Percentiles rank a stretch among this genome's conserved stretches.
These are phyloP conservation scores for Penicillium crystallinum DNA, from an alignment of 495 filamentous ascomycete genomes.

Conservation along the genomic window DNA sequence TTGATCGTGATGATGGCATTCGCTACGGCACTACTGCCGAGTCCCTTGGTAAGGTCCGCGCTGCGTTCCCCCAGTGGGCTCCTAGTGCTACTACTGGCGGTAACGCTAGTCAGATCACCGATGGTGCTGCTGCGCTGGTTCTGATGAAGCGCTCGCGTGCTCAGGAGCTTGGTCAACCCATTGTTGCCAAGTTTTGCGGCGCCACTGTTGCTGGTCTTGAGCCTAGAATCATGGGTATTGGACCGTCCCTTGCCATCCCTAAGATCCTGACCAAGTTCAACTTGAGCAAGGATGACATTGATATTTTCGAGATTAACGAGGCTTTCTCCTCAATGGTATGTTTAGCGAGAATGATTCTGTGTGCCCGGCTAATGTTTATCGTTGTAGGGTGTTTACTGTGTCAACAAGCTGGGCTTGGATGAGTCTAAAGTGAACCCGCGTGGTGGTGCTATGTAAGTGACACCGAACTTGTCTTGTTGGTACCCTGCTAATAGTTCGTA, in stretches of 20 bases:
- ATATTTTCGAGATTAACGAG: conserved; percentile 93
- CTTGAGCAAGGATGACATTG: conserved; percentile 72
- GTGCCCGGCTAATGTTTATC: conserved; percentile 5
- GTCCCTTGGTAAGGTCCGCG: conserved; percentile 71
- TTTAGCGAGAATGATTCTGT: background rate
- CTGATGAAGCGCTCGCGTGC: conserved; percentile 91
- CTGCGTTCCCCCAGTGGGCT: conserved; percentile 84
- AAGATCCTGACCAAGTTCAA: conserved; percentile 81
- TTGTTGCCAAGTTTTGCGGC: conserved; percentile 87
- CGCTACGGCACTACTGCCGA: conserved; percentile 85
- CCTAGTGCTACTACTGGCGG: conserved; percentile 83
- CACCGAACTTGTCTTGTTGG: background rate
- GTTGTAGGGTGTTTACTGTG: conserved; percentile 69
- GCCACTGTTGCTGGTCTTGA: conserved; percentile 83
- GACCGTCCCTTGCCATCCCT: conserved; percentile 85
- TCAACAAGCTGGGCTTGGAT: conserved; percentile 69
- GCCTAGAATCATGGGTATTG: conserved; percentile 95
- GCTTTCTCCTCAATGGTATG: conserved; percentile 90
- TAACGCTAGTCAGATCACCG: conserved; percentile 90
- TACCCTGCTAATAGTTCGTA: conserved; percentile 8
- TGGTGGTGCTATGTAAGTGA: conserved; percentile 63
- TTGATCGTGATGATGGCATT: conserved; percentile 85
- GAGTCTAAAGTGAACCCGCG: conserved; percentile 83
- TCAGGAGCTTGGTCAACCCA: conserved; percentile 75
- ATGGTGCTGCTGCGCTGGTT: conserved; percentile 84